Base-by-base conservation (phyloP, 495 filamentous ascomycete species). In the Hypoxylon lienhwacheense region DNA sequence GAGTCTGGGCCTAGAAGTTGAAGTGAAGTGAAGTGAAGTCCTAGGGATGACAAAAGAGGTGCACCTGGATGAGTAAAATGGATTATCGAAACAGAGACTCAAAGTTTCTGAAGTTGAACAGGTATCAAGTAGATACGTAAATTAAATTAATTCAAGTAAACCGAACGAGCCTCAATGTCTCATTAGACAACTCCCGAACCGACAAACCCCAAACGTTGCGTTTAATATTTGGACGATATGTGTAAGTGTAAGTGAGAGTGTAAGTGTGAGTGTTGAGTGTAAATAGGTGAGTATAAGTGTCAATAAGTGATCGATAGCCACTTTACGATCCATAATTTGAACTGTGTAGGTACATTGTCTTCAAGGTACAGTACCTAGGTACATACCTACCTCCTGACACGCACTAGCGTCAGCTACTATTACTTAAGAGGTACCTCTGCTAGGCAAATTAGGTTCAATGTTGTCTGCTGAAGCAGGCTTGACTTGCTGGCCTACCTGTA, bases 141-240 rank as follows among this genome's bases (percentile, higher is more conserved):
- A n/a, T n/a, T n/a, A n/a, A n/a, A n/a, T n/a, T n/a, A n/a, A 41
- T 15, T 1, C 7, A 34, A 34, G 17, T 11, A 15, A 36, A 10
- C 17, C 19, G 21, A 37, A 22, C 15, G 19, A 4, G 5, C 21
- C 12, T 12, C 20, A 25, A 43, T 12, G n/a, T 51, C 26, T 43
- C 12, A 28, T 33, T n/a, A 22, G 42, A 47, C 28, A 58, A 52
- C 41, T 58, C 34, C 54, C 47, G 34, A 47, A 15, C 35, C 40
- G 53, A 33, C 21, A 57, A 50, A 51, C 43, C 52, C 52, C 52
- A 47, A 55, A 40, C 24, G 49, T 37, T 44, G 49, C 50, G 50
- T 17, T 53, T 37, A 12, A 43, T 35, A 22, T 52, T 36, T 43
- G 10, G 21, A 43, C 16, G 19, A 42, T 25, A 21, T 37, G 43